A percentile compares a stretch with the other conserved stretches of the same genome.
Conservation (phyloP, 345 rosid species). For the thale cress (Arabidopsis thaliana) region DNA sequence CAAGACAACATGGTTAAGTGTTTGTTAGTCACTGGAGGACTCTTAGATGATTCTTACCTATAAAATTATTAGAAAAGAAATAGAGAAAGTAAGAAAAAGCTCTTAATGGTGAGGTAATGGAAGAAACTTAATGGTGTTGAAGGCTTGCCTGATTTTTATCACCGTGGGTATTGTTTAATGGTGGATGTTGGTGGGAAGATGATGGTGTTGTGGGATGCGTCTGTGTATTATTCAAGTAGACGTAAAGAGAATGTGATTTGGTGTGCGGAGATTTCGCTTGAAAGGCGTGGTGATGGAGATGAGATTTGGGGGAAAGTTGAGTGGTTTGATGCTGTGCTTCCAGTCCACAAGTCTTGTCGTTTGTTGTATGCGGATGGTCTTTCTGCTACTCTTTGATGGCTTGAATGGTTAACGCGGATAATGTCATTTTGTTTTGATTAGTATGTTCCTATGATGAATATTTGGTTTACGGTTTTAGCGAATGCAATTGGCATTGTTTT, state of each 20-base stretch:
- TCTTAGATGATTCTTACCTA: too few relatives aligned
- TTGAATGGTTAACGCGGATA: neutral
- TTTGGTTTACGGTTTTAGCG: slow-evolving; percentile 2
- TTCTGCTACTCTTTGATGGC: slow-evolving; percentile 18
- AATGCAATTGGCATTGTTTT: neutral
- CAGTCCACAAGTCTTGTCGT: neutral
- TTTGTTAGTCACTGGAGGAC: neutral
- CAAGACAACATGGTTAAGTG: neutral
- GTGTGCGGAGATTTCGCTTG: slow-evolving; percentile 11
- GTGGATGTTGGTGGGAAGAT: slow-evolving; percentile 27
- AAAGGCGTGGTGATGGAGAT: neutral
- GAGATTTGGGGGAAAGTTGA: slow-evolving; percentile 13
- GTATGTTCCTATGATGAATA: neutral
- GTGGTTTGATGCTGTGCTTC: slow-evolving; percentile 6
- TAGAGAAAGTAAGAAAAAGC: too few relatives aligned
- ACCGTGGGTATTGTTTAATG: neutral
- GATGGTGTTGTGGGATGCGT: slow-evolving; percentile 22
- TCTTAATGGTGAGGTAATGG: neutral
- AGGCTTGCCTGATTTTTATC: neutral
- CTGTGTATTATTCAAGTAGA: neutral
- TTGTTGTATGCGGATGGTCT: neutral
- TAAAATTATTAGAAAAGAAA: too few relatives aligned
- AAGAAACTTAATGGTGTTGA: slow-evolving; percentile 1
- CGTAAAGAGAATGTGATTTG: neutral
- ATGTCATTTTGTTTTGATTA: slow-evolving; percentile 4